Conservation (phyloP, 202 grass and related monocot species). For the Carex arenaria region DNA sequence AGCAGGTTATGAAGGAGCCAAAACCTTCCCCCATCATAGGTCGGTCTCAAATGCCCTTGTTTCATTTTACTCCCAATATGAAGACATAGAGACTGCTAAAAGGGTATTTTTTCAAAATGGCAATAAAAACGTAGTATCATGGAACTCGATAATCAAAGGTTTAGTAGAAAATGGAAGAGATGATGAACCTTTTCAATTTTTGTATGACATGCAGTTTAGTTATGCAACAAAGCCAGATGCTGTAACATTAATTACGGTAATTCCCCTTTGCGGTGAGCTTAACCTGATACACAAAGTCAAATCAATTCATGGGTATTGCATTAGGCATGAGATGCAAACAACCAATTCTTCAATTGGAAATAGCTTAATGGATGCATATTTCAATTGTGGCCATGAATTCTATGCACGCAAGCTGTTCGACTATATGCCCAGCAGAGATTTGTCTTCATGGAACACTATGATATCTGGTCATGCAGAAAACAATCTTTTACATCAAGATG, state of each 20-base stretch:
- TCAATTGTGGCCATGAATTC: conserved; percentile 40
- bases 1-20: conserved; percentile 39
- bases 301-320: conserved; percentile 52
- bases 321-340: conserved; percentile 28
- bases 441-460: conserved; percentile 86
- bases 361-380: conserved; percentile 54
- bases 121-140: conserved; percentile 57
- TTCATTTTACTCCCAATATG: conserved; percentile 53
- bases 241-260: conserved; percentile 49
- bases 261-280: conserved; percentile 50
- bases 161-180: conserved; percentile 37
- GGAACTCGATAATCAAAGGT: conserved; percentile 80
- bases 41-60: conserved; percentile 53
- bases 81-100: conserved; percentile 29
- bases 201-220: conserved; percentile 41
- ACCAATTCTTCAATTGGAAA: conserved; percentile 45
- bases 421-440: conserved; percentile 50
- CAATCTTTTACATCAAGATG: conserved; percentile 25
- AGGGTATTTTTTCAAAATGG: conserved; percentile 34
- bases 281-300: conserved; percentile 42
- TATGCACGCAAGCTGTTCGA: conserved; percentile 40
- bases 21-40: conserved; percentile 4
- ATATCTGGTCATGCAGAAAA: conserved; percentile 57
- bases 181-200: conserved; percentile 29
- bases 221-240: conserved; percentile 31